phyloP scores from a whole-genome alignment of 2,329 filamentous ascomycete genomes.

The Lasiodiplodia hormozganensis region DNA sequence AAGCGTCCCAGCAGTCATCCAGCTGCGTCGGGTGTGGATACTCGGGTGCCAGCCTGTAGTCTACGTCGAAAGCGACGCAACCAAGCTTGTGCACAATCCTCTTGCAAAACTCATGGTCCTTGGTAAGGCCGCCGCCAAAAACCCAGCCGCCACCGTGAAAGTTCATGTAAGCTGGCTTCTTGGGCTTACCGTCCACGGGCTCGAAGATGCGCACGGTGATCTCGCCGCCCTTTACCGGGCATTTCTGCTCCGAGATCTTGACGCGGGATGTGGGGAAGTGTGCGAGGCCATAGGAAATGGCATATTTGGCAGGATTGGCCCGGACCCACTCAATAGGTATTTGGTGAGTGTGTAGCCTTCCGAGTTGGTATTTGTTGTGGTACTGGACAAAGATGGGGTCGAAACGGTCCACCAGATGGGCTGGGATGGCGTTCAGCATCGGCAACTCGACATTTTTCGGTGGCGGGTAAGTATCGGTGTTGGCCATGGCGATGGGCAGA shows the following conservation, averaged over 20 bases:
- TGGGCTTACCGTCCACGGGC: constrained; percentile 3
- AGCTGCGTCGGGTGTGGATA: constrained; percentile 42
- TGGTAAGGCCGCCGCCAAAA: constrained; percentile 46
- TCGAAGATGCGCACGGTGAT: constrained; percentile 27
- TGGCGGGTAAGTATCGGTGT: constrained; percentile 15
- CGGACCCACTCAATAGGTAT: constrained; percentile 26
- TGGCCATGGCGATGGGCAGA: constrained; percentile 14
- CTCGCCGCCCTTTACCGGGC: constrained; percentile 22
- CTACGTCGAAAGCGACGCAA: constrained; percentile 41
- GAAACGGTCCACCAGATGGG: constrained; percentile 17
- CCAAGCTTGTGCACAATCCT: constrained; percentile 33
- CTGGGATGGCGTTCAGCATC: constrained; percentile 25
- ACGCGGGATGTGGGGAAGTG: constrained; percentile 21
- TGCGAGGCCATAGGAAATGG: constrained; percentile 24
- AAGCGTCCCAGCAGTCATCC: constrained; percentile 44
- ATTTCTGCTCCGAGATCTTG: constrained; percentile 22
- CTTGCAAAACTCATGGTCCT: constrained; percentile 42
- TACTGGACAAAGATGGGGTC: constrained; percentile 26
- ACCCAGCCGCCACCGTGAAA: constrained; percentile 50
- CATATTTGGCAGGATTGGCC: constrained; percentile 25
- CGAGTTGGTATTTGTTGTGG: constrained; percentile 25
- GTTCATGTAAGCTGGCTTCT: constrained; percentile 33
- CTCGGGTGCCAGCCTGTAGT: constrained; percentile 47
- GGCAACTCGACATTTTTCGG: constrained; percentile 15
- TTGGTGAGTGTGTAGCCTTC: constrained; percentile 26